Percentiles rank a stretch among this genome's conserved stretches.
phyloP scores from a whole-genome alignment of 2,329 filamentous ascomycete genomes.

The Aspergillus sp. region DNA sequence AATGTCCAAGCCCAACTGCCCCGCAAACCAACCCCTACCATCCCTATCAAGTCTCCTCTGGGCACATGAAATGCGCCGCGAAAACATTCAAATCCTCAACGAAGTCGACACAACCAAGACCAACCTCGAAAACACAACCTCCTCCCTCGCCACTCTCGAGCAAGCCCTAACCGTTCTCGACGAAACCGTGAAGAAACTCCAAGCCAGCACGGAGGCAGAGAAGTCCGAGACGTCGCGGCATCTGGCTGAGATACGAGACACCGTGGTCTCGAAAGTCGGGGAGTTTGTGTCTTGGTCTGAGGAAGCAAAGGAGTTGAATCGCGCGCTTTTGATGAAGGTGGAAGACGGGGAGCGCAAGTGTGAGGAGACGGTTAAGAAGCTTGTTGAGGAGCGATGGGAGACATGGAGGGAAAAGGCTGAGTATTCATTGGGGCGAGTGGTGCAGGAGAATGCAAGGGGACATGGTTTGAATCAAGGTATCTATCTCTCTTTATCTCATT shows the following conservation, averaged over 20 bases:
- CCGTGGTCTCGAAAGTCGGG: no score
- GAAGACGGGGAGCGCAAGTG: neutral
- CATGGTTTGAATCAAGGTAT: conserved; percentile 1
- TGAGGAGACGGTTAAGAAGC: neutral
- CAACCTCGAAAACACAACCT: conserved; percentile 4
- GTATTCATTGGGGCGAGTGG: neutral
- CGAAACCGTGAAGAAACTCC: neutral
- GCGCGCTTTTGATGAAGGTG: neutral
- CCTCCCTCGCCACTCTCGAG: conserved; percentile 3
- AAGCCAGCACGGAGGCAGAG: neutral
- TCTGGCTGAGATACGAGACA: no score
- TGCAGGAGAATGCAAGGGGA: neutral
- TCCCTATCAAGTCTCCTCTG: conserved; percentile 22
- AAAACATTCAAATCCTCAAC: conserved; percentile 24
- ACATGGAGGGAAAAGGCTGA: neutral
- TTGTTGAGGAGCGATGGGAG: neutral
- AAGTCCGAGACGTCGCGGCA: neutral
- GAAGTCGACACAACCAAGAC: conserved; percentile 17
- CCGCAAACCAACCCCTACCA: conserved; percentile 8
- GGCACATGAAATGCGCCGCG: conserved; percentile 32
- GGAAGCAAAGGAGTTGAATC: no score
- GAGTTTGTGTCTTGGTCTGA: no score
- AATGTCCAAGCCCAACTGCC: no score
- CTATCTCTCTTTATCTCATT: neutral
- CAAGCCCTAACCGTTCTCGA: conserved; percentile 2